Conservation (phyloP, 2,329 filamentous ascomycete genomes). For the Talaromyces sp. region DNA sequence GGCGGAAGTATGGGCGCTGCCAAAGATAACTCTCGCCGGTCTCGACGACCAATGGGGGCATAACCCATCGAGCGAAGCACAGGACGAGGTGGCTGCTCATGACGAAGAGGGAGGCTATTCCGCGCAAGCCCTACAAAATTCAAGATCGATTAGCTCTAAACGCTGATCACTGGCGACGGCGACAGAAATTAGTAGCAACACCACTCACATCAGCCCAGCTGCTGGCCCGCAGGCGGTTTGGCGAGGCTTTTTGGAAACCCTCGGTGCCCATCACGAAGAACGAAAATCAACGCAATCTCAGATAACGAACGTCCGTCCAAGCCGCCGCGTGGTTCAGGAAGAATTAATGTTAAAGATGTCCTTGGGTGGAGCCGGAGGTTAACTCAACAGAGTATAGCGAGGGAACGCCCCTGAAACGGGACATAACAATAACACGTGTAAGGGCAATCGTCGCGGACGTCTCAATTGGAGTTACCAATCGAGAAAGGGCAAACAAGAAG, state of each 20-base stretch:
- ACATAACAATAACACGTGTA: neutral
- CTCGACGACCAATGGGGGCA: constrained; percentile 42
- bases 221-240: constrained; percentile 11
- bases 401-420: neutral
- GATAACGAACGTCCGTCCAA: neutral
- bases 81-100: constrained; percentile 52
- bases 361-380: neutral
- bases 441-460: neutral
- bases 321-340: neutral
- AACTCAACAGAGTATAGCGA: neutral
- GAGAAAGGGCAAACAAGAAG: neutral
- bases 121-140: constrained; percentile 48
- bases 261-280: neutral
- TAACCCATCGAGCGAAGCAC: constrained; percentile 48
- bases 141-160: neutral
- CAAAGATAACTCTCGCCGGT: constrained; percentile 44
- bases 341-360: neutral
- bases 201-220: constrained; percentile 18
- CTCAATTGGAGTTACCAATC: neutral
- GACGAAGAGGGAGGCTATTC: constrained; percentile 50
- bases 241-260: constrained; percentile 2
- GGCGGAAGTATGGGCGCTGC: constrained; percentile 55
- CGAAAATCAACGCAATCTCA: neutral
- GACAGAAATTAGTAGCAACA: neutral
- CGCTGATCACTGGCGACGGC: neutral